These are phyloP conservation scores for Ogataea ramenticola DNA, from an alignment of 805 yeast species.

Conservation along the genomic window DNA sequence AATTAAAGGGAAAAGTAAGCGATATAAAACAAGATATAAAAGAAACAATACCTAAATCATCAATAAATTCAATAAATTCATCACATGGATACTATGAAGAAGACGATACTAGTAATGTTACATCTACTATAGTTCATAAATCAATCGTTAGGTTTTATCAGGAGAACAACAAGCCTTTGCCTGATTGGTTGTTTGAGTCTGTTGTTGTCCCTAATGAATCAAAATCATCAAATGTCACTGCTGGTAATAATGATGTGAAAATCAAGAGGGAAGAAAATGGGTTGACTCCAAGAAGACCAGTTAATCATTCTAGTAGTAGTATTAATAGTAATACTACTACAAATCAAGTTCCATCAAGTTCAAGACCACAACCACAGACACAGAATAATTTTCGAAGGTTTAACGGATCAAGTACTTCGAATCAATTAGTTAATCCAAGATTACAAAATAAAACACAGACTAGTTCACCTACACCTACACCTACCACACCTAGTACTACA, in stretches of 20 bases:
- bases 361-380: neutral
- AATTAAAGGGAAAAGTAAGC: neutral
- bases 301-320: too few relatives aligned
- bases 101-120: conserved; percentile 26
- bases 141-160: conserved; percentile 23
- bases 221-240: too few relatives aligned
- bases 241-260: too few relatives aligned
- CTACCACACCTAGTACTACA: neutral
- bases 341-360: too few relatives aligned
- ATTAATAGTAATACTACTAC: too few relatives aligned
- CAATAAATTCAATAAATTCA: neutral
- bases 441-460: neutral
- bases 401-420: neutral
- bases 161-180: conserved; percentile 13
- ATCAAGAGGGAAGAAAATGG: conserved; percentile 1
- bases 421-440: neutral
- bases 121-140: conserved; percentile 25
- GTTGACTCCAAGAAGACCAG: neutral
- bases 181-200: conserved; percentile 23
- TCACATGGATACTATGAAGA: conserved; percentile 22
- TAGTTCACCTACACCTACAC: neutral
- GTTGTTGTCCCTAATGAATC: neutral
- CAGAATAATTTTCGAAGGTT: neutral
- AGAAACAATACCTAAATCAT: neutral
- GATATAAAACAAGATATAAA: neutral